Conservation (phyloP, 306 rosid species). For the Prunus persica region DNA sequence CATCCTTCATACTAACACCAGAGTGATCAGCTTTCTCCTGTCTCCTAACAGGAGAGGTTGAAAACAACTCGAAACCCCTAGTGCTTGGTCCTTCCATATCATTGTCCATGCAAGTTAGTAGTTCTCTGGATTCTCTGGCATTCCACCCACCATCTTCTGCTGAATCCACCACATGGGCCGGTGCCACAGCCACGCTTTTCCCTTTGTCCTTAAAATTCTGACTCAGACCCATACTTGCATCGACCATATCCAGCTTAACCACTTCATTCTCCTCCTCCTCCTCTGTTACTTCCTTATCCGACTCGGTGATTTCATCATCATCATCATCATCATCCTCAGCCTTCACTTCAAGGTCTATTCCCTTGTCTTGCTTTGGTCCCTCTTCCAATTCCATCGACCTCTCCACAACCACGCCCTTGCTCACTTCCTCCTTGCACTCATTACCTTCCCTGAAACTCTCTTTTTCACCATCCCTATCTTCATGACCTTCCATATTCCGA, state of each 20-base stretch:
- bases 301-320: conserved; percentile 36
- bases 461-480: conserved; percentile 25
- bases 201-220: conserved; percentile 77
- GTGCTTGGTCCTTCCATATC: conserved; percentile 84
- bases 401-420: conserved; percentile 11
- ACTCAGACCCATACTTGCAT: conserved; percentile 30
- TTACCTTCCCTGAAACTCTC: conserved; percentile 28
- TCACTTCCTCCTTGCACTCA: conserved; percentile 27
- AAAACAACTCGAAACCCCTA: conserved; percentile 83
- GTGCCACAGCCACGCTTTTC: conserved; percentile 55
- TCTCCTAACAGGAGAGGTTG: conserved; percentile 76
- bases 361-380: conserved; percentile 38
- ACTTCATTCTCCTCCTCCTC: conserved; percentile 35
- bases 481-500: conserved; percentile 8
- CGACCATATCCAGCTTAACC: conserved; percentile 29
- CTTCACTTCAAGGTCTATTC: conserved; percentile 41
- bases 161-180: conserved; percentile 42
- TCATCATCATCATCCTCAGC: conserved; percentile 33
- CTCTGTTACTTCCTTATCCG: conserved; percentile 33
- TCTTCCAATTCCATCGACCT: conserved; percentile 31
- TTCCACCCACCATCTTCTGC: conserved; percentile 50
- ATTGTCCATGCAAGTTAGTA: conserved; percentile 37
- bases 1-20: conserved; percentile 51
- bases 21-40: conserved; percentile 50
- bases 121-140: conserved; percentile 52